Evolutionary conservation across 2,329 filamentous ascomycete genomes (phyloP).

Genomic region (Cladosporium phlei): DNA sequence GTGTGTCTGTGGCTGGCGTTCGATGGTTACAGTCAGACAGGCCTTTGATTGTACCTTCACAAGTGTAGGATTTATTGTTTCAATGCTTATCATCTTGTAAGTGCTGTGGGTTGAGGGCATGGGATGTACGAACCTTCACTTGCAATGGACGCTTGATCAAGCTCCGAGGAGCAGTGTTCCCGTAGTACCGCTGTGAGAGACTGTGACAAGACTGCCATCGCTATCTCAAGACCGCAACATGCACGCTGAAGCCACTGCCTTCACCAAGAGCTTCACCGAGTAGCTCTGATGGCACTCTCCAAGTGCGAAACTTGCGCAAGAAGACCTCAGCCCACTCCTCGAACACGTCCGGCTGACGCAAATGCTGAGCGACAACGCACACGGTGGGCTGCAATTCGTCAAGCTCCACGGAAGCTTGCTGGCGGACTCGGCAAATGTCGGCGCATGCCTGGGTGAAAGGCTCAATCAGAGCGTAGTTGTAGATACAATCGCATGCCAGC

Average conservation of each 20-base stretch:
- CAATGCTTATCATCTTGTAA: slow-evolving; percentile 1
- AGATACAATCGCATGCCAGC: slow-evolving; percentile 89
- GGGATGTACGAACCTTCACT: too few species aligned
- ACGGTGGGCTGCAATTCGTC: slow-evolving; percentile 52
- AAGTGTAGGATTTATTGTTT: slow-evolving; percentile 9
- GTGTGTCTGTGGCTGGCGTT: background rate
- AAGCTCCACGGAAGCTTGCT: background rate
- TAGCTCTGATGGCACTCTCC: slow-evolving; percentile 65
- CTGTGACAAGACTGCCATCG: too few species aligned
- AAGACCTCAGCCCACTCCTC: slow-evolving; percentile 73
- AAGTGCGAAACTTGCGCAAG: slow-evolving; percentile 61
- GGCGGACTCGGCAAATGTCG: slow-evolving; percentile 63
- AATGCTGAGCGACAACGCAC: slow-evolving; percentile 82
- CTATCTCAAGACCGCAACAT: slow-evolving; percentile 62
- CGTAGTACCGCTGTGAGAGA: too few species aligned
- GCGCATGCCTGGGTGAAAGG: slow-evolving; percentile 72
- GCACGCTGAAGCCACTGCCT: slow-evolving; percentile 73
- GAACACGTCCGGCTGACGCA: slow-evolving; percentile 80
- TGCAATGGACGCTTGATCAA: too few species aligned
- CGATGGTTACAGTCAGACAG: background rate
- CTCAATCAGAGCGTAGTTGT: slow-evolving; percentile 79
- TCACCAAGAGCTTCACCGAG: slow-evolving; percentile 57
- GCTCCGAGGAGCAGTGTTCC: too few species aligned
- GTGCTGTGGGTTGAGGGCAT: too few species aligned
- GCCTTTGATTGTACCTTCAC: slow-evolving; percentile 3